Percentiles rank a stretch among this genome's conserved stretches.
Evolutionary conservation across 495 filamentous ascomycete species (phyloP).

Genomic region (Neurospora sp.): DNA sequence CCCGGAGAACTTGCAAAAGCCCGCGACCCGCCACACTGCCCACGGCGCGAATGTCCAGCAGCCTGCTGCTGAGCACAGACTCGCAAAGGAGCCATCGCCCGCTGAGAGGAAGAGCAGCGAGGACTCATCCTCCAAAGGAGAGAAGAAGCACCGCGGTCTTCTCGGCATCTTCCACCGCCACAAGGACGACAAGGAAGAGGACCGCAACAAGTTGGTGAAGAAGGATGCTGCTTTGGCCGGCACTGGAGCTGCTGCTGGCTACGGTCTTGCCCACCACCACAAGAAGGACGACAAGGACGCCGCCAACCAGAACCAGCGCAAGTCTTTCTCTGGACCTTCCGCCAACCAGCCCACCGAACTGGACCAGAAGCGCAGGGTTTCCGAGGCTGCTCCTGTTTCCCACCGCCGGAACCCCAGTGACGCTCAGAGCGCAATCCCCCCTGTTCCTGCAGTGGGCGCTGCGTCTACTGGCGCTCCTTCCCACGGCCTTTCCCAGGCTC

Average conservation of each 20-base stretch:
- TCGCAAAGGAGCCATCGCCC: not conserved
- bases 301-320: not conserved
- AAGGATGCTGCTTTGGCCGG: conserved; percentile 20
- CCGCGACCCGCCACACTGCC: not conserved
- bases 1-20: not conserved
- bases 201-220: conserved; percentile 7
- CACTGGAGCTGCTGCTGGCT: conserved; percentile 9
- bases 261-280: conserved; percentile 12
- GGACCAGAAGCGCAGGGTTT: not conserved
- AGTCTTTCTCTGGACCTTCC: not conserved
- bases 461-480: not conserved
- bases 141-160: conserved; percentile 16
- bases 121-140: conserved; percentile 2
- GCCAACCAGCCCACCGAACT: not conserved
- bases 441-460: not conserved
- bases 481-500: not conserved
- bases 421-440: not conserved
- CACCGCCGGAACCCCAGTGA: not conserved
- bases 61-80: not conserved
- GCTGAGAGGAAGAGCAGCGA: not conserved
- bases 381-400: not conserved
- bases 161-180: conserved; percentile 22
- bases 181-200: conserved; percentile 16
- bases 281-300: conserved; percentile 5
- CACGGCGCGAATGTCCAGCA: not conserved